These are phyloP conservation scores for Dioszegia aurantiaca DNA, from an alignment of 768 basidiomycete species.

Conservation along the genomic window DNA sequence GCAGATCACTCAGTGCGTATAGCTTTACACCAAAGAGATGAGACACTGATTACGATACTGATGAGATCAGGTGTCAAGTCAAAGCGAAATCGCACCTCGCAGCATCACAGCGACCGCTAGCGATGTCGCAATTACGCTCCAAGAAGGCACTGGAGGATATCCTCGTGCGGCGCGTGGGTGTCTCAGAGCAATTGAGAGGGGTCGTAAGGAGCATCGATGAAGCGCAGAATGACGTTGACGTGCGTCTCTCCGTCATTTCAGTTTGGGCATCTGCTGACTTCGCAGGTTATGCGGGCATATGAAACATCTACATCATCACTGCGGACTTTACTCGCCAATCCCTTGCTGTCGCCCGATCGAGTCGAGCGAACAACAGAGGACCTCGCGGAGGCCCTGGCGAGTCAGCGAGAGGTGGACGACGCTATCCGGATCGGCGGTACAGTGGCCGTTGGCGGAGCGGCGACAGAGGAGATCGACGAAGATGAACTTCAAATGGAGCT, in stretches of 20 bases:
- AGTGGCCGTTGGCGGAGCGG: slow-evolving; percentile 55
- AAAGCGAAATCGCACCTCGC: slow-evolving; percentile 67
- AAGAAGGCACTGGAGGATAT: slow-evolving; percentile 78
- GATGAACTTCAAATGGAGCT: slow-evolving; percentile 67
- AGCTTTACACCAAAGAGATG: too few relatives aligned
- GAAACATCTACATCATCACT: slow-evolving; percentile 77
- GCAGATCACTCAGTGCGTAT: slow-evolving; percentile 62
- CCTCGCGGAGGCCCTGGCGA: slow-evolving; percentile 74
- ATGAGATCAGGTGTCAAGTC: slow-evolving; percentile 65
- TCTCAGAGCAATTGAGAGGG: slow-evolving; percentile 69
- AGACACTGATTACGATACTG: too few relatives aligned
- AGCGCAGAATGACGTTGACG: slow-evolving; percentile 85
- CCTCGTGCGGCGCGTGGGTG: slow-evolving; percentile 68
- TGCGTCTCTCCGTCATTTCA: slow-evolving; percentile 50
- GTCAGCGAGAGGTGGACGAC: slow-evolving; percentile 78
- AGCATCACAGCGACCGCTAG: slow-evolving; percentile 68
- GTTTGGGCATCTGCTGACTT: not conserved
- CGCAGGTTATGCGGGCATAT: slow-evolving; percentile 80
- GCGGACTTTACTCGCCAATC: slow-evolving; percentile 70
- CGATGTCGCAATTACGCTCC: slow-evolving; percentile 72
- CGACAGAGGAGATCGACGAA: slow-evolving; percentile 54
- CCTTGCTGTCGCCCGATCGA: slow-evolving; percentile 70
- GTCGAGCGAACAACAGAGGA: slow-evolving; percentile 86
- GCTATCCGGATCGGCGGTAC: slow-evolving; percentile 69
- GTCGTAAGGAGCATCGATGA: slow-evolving; percentile 80